phyloP scores from a whole-genome alignment of 1,284 basidiomycete species.

The Omphalotus olearius region DNA sequence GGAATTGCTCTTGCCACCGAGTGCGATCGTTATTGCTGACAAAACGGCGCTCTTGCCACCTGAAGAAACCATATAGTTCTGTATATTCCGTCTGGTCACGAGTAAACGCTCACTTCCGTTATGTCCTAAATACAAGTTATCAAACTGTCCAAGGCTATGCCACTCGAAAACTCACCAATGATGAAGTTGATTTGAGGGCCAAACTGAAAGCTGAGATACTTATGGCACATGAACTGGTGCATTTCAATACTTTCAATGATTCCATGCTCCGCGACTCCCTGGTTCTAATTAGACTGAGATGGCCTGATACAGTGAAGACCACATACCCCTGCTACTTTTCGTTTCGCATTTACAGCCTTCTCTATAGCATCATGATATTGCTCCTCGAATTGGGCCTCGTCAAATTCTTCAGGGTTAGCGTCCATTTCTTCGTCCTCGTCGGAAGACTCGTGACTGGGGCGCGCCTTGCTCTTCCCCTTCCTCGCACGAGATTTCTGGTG shows the following conservation, averaged over 20 bases:
- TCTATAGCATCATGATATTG: conserved; percentile 33
- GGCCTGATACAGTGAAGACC: neutral
- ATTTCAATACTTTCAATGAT: conserved; percentile 86
- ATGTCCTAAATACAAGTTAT: conserved; percentile 46
- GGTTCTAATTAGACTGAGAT: neutral
- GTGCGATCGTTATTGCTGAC: conserved; percentile 88
- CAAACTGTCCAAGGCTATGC: neutral
- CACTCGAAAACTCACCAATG: conserved; percentile 61
- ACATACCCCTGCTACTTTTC: conserved; percentile 55
- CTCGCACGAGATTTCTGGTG: conserved; percentile 8
- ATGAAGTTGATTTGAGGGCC: conserved; percentile 95
- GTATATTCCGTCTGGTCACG: neutral
- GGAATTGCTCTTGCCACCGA: conserved; percentile 87
- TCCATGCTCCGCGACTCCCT: conserved; percentile 81
- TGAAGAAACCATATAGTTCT: conserved; percentile 23
- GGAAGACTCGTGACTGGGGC: conserved; percentile 22
- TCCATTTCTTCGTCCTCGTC: conserved; percentile 32
- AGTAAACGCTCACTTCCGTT: conserved; percentile 62
- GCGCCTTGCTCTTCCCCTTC: conserved; percentile 31
- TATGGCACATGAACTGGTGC: conserved; percentile 97
- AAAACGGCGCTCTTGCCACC: conserved; percentile 96
- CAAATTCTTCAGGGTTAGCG: conserved; percentile 24
- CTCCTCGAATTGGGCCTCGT: conserved; percentile 47
- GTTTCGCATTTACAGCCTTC: conserved; percentile 48
- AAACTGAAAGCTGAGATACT: conserved; percentile 76